Percentiles rank a stretch among this genome's conserved stretches.
These are phyloP conservation scores for Fusarium abutilonis DNA, from an alignment of 2,329 filamentous ascomycete genomes.

Conservation along the genomic window DNA sequence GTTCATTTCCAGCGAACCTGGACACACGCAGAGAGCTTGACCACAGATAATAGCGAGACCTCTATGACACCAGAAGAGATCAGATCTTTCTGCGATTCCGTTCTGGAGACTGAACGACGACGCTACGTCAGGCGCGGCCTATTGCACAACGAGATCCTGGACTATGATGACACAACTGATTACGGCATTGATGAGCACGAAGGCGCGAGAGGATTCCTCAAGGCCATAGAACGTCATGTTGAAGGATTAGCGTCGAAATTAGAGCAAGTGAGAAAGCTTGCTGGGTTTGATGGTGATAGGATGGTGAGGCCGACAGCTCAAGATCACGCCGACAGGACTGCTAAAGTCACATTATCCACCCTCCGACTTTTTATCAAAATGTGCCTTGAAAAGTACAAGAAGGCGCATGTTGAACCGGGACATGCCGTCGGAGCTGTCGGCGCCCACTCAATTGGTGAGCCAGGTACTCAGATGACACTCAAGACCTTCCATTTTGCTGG, in stretches of 20 bases:
- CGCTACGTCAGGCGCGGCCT: conserved; percentile 71
- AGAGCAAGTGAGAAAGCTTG: conserved; percentile 60
- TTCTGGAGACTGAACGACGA: conserved; percentile 73
- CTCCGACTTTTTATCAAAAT: conserved; percentile 80
- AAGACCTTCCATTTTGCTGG: conserved; percentile 99
- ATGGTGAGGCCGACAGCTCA: conserved; percentile 44
- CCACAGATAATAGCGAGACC: conserved; percentile 79
- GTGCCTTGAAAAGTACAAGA: conserved; percentile 89
- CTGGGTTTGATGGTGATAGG: conserved; percentile 57
- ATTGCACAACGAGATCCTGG: conserved; percentile 68
- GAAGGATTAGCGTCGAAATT: conserved; percentile 69
- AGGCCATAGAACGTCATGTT: conserved; percentile 79
- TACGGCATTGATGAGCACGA: conserved; percentile 81
- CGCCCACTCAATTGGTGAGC: conserved; percentile 97
- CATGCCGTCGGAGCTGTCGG: conserved; percentile 96
- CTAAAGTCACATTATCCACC: conserved; percentile 82
- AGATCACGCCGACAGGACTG: conserved; percentile 73
- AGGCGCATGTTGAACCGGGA: conserved; percentile 90
- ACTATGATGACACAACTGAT: conserved; percentile 75
- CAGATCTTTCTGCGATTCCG: conserved; percentile 70
- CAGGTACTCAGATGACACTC: conserved; percentile 98
- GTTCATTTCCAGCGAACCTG: conserved; percentile 94
- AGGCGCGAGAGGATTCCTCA: conserved; percentile 82
- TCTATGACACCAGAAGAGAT: conserved; percentile 81
- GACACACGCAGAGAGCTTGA: conserved; percentile 79